Conservation (phyloP, 805 yeast species). For the Yamadazyma scolyti region DNA sequence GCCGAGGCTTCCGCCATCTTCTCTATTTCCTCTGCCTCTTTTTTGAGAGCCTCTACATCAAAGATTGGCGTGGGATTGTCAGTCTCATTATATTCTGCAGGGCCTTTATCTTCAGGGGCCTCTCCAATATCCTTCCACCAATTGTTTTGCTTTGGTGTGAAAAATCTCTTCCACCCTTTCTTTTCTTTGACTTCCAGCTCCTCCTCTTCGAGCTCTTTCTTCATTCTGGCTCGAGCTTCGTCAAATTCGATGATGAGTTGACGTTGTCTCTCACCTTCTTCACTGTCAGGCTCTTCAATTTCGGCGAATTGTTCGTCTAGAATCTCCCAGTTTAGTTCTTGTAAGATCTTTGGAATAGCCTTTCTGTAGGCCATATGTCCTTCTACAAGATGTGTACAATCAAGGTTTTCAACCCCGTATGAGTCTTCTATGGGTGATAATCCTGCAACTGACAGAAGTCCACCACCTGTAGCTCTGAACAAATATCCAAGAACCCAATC, state of each 20-base stretch:
- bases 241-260: slow-evolving; percentile 82
- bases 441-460: slow-evolving; percentile 88
- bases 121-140: slow-evolving; percentile 52
- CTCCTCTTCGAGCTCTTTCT: slow-evolving; percentile 32
- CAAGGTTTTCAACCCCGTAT: slow-evolving; percentile 74
- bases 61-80: slow-evolving; percentile 27
- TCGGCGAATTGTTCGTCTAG: slow-evolving; percentile 89
- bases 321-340: slow-evolving; percentile 71
- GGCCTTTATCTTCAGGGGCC: slow-evolving; percentile 10
- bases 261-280: slow-evolving; percentile 76
- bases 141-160: slow-evolving; percentile 45
- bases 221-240: slow-evolving; percentile 68
- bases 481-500: slow-evolving; percentile 97
- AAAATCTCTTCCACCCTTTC: slow-evolving; percentile 49
- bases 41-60: slow-evolving; percentile 41
- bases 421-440: slow-evolving; percentile 65
- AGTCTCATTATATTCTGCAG: slow-evolving; percentile 19
- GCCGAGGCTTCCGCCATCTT: too few relatives aligned
- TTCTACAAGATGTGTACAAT: slow-evolving; percentile 80
- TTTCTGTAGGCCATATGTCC: slow-evolving; percentile 98
- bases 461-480: slow-evolving; percentile 94
- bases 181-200: slow-evolving; percentile 19
- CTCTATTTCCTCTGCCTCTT: slow-evolving; percentile 45
- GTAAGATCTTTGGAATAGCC: slow-evolving; percentile 80
- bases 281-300: slow-evolving; percentile 94